phyloP scores from a whole-genome alignment of 2,329 filamentous ascomycete genomes.

The Monosporascus sp. region DNA sequence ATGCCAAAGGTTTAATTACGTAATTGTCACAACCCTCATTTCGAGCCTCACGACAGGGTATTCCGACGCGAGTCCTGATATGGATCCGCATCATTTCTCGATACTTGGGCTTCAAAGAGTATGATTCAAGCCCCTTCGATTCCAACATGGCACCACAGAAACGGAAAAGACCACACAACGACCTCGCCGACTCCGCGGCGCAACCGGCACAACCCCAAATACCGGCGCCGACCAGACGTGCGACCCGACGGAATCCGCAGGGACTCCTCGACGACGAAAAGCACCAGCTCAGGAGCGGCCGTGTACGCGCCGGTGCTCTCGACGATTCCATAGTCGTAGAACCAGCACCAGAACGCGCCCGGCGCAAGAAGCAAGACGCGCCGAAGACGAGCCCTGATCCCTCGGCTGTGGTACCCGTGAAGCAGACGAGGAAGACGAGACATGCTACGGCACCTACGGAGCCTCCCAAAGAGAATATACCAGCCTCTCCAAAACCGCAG shows the following conservation, averaged over 20 bases:
- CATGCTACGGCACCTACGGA: not conserved
- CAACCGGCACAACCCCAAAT: not conserved
- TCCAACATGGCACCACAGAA: conserved; percentile 24
- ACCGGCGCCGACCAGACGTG: conserved; percentile 17
- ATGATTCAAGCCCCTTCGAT: not conserved
- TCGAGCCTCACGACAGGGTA: not conserved
- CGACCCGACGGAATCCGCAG: conserved; percentile 22
- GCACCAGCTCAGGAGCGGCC: conserved; percentile 22
- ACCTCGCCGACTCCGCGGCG: conserved; percentile 4
- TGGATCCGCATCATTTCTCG: no score
- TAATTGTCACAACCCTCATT: conserved; percentile 5
- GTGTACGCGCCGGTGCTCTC: conserved; percentile 13
- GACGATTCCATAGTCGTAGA: conserved; percentile 5
- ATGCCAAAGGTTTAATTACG: conserved; percentile 7
- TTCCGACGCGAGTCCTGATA: no score
- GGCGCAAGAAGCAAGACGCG: conserved; percentile 10
- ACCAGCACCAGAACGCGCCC: conserved; percentile 1
- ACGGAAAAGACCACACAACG: conserved; percentile 25
- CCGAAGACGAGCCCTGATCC: conserved; percentile 5
- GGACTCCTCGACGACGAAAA: conserved; percentile 8
- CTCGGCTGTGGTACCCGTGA: conserved; percentile 1
- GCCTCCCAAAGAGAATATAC: conserved; percentile 11
- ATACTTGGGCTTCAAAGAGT: no score
- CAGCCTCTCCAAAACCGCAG: conserved; percentile 2
- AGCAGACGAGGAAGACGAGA: conserved; percentile 12